Evolutionary conservation across 2,329 filamentous ascomycete genomes (phyloP), one percentile per base, ranked within the genome.

Genomic region (Cladophialophora chaetospira): DNA sequence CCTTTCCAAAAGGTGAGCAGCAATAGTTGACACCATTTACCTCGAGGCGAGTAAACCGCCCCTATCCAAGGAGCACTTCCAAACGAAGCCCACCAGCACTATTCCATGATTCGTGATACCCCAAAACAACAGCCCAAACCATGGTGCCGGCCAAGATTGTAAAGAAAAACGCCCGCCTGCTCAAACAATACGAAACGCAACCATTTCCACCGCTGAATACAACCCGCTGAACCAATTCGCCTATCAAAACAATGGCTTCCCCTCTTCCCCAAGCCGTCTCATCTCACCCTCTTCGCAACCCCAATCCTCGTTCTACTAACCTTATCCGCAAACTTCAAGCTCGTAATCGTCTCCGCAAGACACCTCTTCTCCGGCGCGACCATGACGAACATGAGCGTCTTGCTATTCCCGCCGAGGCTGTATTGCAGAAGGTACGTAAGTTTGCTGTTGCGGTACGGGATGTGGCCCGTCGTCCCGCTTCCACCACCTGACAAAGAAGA

Each of bases 331-430:
- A 99, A 99, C 68, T 94, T 88, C 73, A 99, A 79, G 79, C 91
- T 97, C 42, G 92, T 96, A 70, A 97, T 79, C 2, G 92, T 97
- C 79, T 99, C 94, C 68, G 88, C 88, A 63, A 97, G 78, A 76
- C 97, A 94, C 4, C 86, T 88, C 76, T 95, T 89, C 57, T 97
- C 78, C 29, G 94, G 94, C 66, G 88, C 94, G 55, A 96, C 89
- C 92, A 97, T 97, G 71, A 97, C 91, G 72, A 99, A 96, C 94
- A 99, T 99, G 67, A 99, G 86, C 0, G 94, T 99, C 76, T 97
- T 96, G 66, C 88, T 94, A 72, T 96, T 97, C 13, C 94, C 94
- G 3, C 94, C 93, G 5, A 99, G 79, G 2, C 91, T 96, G 70
- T 94, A 95, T 82, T 97, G 91, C 33, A 99, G 82, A 44, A 99